phyloP scores from a whole-genome alignment of 2,329 filamentous ascomycete species.

The Apiospora marii region DNA sequence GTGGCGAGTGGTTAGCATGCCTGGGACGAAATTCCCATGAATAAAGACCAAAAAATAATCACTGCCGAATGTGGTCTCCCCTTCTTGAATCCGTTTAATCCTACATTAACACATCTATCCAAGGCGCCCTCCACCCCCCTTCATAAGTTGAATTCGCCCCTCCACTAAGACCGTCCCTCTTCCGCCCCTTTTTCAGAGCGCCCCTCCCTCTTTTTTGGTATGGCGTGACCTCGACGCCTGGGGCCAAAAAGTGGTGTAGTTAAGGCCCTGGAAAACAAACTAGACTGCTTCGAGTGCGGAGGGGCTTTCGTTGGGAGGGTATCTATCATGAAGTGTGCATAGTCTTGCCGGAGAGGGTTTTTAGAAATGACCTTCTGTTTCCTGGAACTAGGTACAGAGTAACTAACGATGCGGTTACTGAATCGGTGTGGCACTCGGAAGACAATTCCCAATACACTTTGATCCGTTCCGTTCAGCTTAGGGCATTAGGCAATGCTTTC shows the following conservation, averaged over 20 bases:
- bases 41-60: background rate
- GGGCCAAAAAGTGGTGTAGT: background rate
- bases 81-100: background rate
- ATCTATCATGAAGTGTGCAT: background rate
- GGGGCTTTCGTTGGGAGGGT: constrained; percentile 1
- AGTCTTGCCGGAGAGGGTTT: background rate
- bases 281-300: constrained; percentile 10
- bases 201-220: background rate
- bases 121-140: background rate
- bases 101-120: background rate
- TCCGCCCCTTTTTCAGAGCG: background rate
- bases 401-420: background rate
- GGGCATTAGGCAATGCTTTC: constrained; percentile 60
- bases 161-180: background rate
- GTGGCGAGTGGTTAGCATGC: background rate
- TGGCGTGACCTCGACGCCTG: constrained; percentile 4
- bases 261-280: background rate
- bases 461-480: background rate
- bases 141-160: background rate
- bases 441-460: background rate
- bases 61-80: background rate
- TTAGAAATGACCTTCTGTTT: background rate
- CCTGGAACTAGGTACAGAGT: background rate
- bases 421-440: background rate
- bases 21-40: background rate